Base-by-base conservation (phyloP, 2,329 filamentous ascomycete species). In the Pseudocercospora musae region DNA sequence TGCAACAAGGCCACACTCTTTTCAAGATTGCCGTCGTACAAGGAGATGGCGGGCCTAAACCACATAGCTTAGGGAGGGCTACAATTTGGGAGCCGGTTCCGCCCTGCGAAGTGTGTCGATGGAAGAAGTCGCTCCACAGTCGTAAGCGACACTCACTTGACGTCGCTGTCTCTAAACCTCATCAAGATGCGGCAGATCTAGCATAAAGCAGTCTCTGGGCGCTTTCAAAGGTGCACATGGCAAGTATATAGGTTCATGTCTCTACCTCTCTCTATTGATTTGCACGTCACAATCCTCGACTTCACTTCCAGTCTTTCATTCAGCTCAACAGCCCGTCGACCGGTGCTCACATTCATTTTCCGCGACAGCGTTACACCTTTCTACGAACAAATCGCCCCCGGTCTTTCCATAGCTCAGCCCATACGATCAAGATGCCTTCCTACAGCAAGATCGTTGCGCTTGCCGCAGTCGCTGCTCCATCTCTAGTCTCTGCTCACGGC, bases 401-500 rank as follows among this genome's bases (percentile, higher is more conserved):
- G n/a, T 18, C 25, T 29, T 57, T 56, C 23, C 49, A 6, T 13
- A 21, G 21, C n/a, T 23, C 37, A 48, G 29, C 37, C 8, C 37
- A 18, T 42, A 23, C 49, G 33, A 7, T 18, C 50, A 65, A 25
- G 27, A 69, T 69, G 67, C 65, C 58, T 61, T 67, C 63, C 54
- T 54, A 53, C 60, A 59, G 58, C 57, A 59, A 59, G 37, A 37
- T 66, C 37, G 61, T 55, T 37, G 58, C 62, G n/a, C 53, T 63
- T 54, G 59, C 60, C 15, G 65, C 58, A 44, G 55, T 65, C 31
- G 63, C 63, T 55, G 64, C 60, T 49, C 62, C 59, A 18, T 73
- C 62, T 66, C 73, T 75, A 44, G 78, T 76, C 59, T 70, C 76
- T 56, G 80, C 78, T 56, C 80, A 82, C 71, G 80, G 80, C 37